phyloP scores from a whole-genome alignment of 2,329 filamentous ascomycete genomes.

The Pochonia chlamydosporia region DNA sequence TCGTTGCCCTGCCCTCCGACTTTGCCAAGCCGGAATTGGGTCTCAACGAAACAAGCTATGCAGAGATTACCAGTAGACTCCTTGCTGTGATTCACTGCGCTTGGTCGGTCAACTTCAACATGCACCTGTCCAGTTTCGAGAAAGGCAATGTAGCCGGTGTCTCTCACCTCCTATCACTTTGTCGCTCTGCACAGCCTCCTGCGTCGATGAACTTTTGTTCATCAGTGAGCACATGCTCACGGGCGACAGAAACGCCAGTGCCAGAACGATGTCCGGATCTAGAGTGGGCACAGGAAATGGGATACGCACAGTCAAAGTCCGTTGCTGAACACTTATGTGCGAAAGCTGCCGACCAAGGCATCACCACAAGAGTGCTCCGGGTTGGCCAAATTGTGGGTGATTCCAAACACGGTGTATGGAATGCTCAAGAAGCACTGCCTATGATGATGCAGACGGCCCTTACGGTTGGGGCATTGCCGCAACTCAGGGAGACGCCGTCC shows the following conservation, averaged over 20 bases:
- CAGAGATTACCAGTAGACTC: conserved; percentile 23
- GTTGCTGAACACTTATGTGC: conserved; percentile 31
- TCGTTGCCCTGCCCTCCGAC: conserved; percentile 14
- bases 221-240: conserved; percentile 37
- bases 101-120: conserved; percentile 54
- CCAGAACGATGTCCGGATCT: conserved; percentile 29
- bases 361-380: conserved; percentile 32
- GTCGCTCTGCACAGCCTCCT: conserved; percentile 13
- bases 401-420: conserved; percentile 41
- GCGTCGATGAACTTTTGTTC: conserved; percentile 45
- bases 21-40: conserved; percentile 10
- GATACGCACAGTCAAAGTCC: conserved; percentile 35
- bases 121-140: conserved; percentile 42
- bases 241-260: conserved; percentile 27
- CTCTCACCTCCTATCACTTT: conserved; percentile 37
- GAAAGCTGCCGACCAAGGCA: conserved; percentile 27
- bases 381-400: conserved; percentile 46
- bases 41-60: conserved; percentile 14
- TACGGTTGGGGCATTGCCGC: conserved; percentile 40
- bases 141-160: conserved; percentile 40
- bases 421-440: conserved; percentile 43
- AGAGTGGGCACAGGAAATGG: conserved; percentile 33
- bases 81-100: conserved; percentile 43
- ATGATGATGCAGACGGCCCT: conserved; percentile 42
- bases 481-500: conserved; percentile 34